Percentiles rank a stretch among this genome's conserved stretches.
phyloP scores from a whole-genome alignment of 2,329 filamentous ascomycete species.

The Pyricularia pennisetigena region DNA sequence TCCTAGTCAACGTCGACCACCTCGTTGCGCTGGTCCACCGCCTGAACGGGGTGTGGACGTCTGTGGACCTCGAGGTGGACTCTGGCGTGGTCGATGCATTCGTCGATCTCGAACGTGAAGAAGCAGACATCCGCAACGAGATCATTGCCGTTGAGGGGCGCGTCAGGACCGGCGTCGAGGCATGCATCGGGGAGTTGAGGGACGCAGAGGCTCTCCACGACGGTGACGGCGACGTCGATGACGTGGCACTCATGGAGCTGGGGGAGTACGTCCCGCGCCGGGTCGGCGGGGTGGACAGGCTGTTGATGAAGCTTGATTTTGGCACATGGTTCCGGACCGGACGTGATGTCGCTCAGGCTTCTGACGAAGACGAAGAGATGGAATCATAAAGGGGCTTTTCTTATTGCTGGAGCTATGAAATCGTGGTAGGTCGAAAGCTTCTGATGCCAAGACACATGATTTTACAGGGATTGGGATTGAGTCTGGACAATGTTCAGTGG shows the following conservation, averaged over 20 bases:
- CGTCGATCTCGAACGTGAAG: constrained; percentile 62
- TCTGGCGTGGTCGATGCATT: constrained; percentile 72
- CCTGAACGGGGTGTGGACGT: constrained; percentile 65
- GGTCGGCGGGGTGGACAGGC: constrained; percentile 69
- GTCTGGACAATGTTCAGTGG: neutral
- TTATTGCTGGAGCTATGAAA: neutral
- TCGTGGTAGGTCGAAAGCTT: neutral
- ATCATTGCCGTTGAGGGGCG: constrained; percentile 53
- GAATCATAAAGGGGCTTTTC: neutral
- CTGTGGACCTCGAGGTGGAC: constrained; percentile 72
- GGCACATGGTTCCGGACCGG: constrained; percentile 40
- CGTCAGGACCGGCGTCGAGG: constrained; percentile 58
- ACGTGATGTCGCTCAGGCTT: neutral
- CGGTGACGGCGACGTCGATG: constrained; percentile 23
- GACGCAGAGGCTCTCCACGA: constrained; percentile 25
- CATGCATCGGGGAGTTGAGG: constrained; percentile 49
- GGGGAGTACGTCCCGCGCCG: constrained; percentile 58
- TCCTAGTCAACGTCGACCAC: constrained; percentile 69
- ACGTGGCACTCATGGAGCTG: constrained; percentile 24
- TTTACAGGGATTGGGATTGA: neutral
- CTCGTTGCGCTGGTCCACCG: constrained; percentile 69
- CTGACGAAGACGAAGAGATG: neutral
- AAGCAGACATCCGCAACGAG: constrained; percentile 54
- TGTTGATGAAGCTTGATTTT: constrained; percentile 86
- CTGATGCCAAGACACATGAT: neutral